These are phyloP conservation scores for Populus hybrid DNA, from an alignment of 441 rosid genomes.

Conservation along the genomic window DNA sequence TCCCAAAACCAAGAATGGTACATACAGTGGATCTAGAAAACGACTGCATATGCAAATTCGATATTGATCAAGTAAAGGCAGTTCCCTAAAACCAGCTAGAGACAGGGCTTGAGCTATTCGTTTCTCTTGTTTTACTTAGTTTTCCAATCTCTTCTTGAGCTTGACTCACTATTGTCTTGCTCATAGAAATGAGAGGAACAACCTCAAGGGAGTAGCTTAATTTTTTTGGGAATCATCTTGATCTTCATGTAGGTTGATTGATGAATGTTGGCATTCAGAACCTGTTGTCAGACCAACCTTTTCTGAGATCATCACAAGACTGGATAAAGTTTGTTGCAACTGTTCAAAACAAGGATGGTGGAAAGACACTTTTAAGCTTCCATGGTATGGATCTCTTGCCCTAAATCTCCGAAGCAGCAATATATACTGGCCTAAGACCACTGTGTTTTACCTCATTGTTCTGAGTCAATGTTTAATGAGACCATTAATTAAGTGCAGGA, in stretches of 20 bases:
- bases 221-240: not conserved
- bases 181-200: not conserved
- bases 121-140: no score
- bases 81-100: no score
- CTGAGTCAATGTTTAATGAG: not conserved
- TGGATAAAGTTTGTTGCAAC: conserved; percentile 52
- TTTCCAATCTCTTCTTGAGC: not conserved
- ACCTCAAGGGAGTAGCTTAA: not conserved
- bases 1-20: not conserved
- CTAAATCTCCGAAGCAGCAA: not conserved
- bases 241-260: conserved; percentile 53
- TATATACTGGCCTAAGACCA: not conserved
- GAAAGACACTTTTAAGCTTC: conserved; percentile 78
- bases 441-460: not conserved
- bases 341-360: conserved; percentile 83
- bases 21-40: not conserved
- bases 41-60: no score
- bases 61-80: no score
- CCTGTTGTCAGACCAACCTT: conserved; percentile 57
- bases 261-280: conserved; percentile 76
- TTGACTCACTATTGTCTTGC: not conserved
- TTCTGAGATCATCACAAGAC: conserved; percentile 63
- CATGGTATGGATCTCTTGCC: conserved; percentile 39
- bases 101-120: no score
- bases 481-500: conserved; percentile 27